Conservation (phyloP, 306 rosid species). For the Trifolium repens region DNA sequence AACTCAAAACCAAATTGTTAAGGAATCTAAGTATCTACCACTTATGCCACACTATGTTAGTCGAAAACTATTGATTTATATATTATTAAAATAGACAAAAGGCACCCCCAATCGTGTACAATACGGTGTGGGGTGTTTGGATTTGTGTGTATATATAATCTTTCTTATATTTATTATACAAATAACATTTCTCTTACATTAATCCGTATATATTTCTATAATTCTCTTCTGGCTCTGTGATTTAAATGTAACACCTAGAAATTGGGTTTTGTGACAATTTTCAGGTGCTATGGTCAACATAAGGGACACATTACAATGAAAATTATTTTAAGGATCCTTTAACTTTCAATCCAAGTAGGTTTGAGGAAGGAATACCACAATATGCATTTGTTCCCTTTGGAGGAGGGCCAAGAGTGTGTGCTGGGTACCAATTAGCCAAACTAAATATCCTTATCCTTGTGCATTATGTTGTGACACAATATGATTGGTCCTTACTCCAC, state of each 20-base stretch:
- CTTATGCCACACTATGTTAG: no score
- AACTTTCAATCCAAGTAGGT: conserved; percentile 77
- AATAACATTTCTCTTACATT: not conserved
- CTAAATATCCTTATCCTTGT: conserved; percentile 72
- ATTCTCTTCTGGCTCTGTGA: not conserved
- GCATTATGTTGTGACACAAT: conserved; percentile 74
- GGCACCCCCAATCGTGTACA: no score
- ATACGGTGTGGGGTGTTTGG: no score
- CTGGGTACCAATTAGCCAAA: conserved; percentile 78
- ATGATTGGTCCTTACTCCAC: conserved; percentile 64
- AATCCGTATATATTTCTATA: no score
- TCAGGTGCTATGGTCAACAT: conserved; percentile 81
- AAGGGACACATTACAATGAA: conserved; percentile 71
- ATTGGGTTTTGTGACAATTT: conserved; percentile 8
- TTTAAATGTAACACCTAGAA: not conserved
- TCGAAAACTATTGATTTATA: no score
- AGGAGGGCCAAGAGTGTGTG: conserved; percentile 90
- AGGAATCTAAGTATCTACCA: no score
- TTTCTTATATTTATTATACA: no score
- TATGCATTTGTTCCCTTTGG: conserved; percentile 80
- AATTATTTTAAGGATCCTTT: conserved; percentile 68
- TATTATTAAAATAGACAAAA: no score
- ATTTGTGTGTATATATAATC: no score
- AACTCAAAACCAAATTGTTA: no score
- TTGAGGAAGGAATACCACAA: conserved; percentile 59